Percentiles rank a stretch among this genome's conserved stretches.
Evolutionary conservation across 1,284 basidiomycete species (phyloP).

Genomic region (Puccinia novopanici): DNA sequence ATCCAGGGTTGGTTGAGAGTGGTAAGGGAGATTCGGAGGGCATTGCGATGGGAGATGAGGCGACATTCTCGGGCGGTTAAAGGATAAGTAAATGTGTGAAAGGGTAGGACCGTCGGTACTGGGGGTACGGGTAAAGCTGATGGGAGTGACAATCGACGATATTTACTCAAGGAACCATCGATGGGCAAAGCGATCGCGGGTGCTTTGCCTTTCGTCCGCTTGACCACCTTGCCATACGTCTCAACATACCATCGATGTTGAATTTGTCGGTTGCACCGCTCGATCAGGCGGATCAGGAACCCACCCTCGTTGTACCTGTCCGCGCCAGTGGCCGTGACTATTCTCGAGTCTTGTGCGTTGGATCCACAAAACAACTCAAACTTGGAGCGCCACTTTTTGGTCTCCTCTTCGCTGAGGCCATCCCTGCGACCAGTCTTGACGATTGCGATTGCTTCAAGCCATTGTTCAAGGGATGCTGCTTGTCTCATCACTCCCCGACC

Average conservation of each 20-base stretch:
- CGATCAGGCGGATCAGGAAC: conserved; percentile 65
- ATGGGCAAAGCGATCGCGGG: conserved; percentile 8
- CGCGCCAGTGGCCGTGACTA: conserved; percentile 1
- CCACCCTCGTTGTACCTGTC: conserved; percentile 63
- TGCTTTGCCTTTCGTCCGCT: conserved; percentile 11
- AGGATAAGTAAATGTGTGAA: conserved; percentile 68
- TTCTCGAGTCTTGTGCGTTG: conserved; percentile 56
- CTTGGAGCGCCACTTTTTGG: conserved; percentile 60
- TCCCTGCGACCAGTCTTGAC: conserved; percentile 57
- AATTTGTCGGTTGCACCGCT: conserved; percentile 63
- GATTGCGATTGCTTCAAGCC: conserved; percentile 62
- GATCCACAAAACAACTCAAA: conserved; percentile 61
- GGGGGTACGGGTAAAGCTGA: conserved; percentile 61
- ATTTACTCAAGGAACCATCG: conserved; percentile 53
- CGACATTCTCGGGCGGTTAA: conserved; percentile 64
- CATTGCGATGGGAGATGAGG: conserved; percentile 67
- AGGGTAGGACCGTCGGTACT: conserved; percentile 66
- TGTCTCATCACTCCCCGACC: conserved; percentile 61
- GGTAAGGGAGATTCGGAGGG: conserved; percentile 65
- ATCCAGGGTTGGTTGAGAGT: conserved; percentile 65
- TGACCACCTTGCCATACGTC: conserved; percentile 59
- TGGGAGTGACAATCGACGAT: conserved; percentile 60
- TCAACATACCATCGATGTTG: conserved; percentile 66
- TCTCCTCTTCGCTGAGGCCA: conserved; percentile 55
- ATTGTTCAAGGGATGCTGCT: conserved; percentile 61